Conservation (phyloP, 2,329 filamentous ascomycete genomes). For the Aphanoascus verrucosus region DNA sequence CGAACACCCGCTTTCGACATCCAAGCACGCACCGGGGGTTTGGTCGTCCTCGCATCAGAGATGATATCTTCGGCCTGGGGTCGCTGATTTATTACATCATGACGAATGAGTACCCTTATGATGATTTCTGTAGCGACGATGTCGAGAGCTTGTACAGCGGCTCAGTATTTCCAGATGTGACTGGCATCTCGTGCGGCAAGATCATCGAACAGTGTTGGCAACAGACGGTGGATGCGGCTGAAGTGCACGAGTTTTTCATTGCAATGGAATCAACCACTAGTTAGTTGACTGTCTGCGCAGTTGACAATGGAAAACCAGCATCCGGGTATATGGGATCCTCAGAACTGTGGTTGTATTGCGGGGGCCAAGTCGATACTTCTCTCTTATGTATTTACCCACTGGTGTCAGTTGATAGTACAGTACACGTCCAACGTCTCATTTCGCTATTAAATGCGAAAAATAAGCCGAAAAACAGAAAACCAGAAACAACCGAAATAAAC, state of each 20-base stretch:
- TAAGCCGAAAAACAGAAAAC: background rate
- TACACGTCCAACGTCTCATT: no score
- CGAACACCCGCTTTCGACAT: constrained; percentile 16
- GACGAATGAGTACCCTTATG: constrained; percentile 15
- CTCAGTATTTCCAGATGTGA: constrained; percentile 16
- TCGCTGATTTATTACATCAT: constrained; percentile 19
- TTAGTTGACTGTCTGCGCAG: no score
- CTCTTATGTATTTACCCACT: no score
- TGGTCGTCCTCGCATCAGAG: constrained; percentile 14
- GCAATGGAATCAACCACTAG: no score
- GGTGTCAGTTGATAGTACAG: no score
- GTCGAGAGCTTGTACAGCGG: constrained; percentile 13
- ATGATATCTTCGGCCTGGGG: constrained; percentile 18
- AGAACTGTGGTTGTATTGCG: no score
- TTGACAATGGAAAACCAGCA: no score
- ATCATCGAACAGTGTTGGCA: constrained; percentile 19
- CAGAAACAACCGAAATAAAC: background rate
- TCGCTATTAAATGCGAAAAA: background rate
- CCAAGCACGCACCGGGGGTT: background rate
- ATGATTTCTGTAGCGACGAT: constrained; percentile 17
- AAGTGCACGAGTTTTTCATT: background rate
- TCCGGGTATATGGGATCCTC: no score
- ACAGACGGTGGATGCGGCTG: constrained; percentile 15
- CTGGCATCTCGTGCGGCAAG: constrained; percentile 16
- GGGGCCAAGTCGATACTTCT: no score